These are phyloP conservation scores for Nicotiana sylvestris DNA, from an alignment of 257 asterid species.

Conservation along the genomic window DNA sequence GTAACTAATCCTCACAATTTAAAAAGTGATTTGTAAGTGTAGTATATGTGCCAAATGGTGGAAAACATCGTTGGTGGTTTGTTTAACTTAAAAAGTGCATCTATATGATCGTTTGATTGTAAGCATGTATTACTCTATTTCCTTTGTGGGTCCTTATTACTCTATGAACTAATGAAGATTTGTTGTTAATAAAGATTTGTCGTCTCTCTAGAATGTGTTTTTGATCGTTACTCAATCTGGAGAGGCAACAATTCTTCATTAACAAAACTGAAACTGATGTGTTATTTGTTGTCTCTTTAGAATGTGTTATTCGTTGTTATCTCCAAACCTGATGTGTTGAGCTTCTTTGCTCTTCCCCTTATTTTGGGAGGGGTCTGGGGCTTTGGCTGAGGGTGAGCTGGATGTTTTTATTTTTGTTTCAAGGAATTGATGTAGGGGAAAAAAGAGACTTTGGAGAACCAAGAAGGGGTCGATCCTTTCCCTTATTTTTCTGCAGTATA, in stretches of 20 bases:
- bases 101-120: background rate
- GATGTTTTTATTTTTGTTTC: too few species aligned
- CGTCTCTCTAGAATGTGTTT: too few species aligned
- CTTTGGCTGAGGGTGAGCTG: background rate
- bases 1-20: background rate
- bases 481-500: background rate
- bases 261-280: background rate
- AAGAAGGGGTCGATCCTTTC: background rate
- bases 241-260: background rate
- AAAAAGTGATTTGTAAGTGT: background rate
- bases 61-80: background rate
- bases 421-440: background rate
- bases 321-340: background rate
- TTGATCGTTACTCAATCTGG: background rate
- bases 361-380: background rate
- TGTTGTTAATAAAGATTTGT: too few species aligned
- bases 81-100: background rate
- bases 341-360: background rate
- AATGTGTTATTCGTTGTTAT: background rate
- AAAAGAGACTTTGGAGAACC: background rate
- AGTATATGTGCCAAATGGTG: background rate
- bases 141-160: background rate
- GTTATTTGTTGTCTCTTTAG: background rate
- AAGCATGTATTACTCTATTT: constrained; percentile 2
- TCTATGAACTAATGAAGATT: background rate